Conservation (phyloP, 2,329 filamentous ascomycete species). For the Endothia cerciana region DNA sequence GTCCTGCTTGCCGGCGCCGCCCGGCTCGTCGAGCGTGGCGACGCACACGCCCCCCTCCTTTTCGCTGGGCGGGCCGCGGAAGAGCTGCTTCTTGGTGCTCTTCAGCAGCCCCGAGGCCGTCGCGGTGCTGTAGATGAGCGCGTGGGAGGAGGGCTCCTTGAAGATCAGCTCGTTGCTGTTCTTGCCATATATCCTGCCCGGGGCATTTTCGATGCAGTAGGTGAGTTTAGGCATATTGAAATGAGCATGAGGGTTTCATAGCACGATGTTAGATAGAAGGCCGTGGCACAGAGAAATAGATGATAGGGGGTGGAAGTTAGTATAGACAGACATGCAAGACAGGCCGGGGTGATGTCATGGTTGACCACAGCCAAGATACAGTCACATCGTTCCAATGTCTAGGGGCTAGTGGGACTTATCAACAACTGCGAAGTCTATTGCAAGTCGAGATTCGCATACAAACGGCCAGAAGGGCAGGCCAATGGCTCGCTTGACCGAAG, state of each 20-base stretch:
- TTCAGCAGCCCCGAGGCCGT: slow-evolving; percentile 13
- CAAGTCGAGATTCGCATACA: not conserved
- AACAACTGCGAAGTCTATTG: not conserved
- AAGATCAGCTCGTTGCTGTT: slow-evolving; percentile 29
- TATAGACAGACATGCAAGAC: not conserved
- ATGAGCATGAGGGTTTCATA: not conserved
- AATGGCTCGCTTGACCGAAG: not conserved
- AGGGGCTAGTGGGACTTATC: not conserved
- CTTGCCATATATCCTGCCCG: slow-evolving; percentile 27
- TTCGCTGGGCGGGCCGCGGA: slow-evolving; percentile 23
- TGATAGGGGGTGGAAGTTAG: not conserved
- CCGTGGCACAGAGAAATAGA: not conserved
- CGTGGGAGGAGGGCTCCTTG: slow-evolving; percentile 25
- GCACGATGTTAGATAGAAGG: not conserved
- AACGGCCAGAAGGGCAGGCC: not conserved
- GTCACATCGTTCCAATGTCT: not conserved
- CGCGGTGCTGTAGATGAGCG: slow-evolving; percentile 28
- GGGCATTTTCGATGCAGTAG: slow-evolving; percentile 23
- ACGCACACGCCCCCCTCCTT: slow-evolving; percentile 27
- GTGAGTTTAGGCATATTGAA: slow-evolving; percentile 22
- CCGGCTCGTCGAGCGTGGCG: slow-evolving; percentile 27
- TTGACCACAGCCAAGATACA: not conserved
- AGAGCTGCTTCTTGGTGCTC: slow-evolving; percentile 26
- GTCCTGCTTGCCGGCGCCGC: not conserved
- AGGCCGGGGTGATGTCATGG: slow-evolving; percentile 16